These are phyloP conservation scores for Rhexocercosporidium sp. DNA, from an alignment of 2,329 filamentous ascomycete species.

Conservation along the genomic window DNA sequence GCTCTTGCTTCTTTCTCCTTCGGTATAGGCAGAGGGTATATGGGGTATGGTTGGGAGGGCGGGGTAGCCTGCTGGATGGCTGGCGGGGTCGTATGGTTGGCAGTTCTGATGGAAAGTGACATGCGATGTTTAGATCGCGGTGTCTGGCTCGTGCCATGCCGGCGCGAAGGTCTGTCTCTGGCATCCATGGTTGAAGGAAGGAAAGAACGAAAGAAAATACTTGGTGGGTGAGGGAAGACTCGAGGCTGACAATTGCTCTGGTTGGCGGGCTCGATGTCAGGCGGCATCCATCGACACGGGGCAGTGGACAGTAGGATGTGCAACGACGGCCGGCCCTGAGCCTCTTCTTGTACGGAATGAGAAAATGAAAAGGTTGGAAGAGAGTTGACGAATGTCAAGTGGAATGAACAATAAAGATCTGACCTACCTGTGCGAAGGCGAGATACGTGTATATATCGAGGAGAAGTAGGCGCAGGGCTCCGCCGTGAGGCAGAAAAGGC, in stretches of 20 bases:
- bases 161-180: conserved; percentile 4
- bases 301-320: background rate
- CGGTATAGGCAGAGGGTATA: conserved; percentile 35
- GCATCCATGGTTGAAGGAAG: conserved; percentile 3
- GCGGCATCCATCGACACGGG: background rate
- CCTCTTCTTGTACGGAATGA: background rate
- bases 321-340: background rate
- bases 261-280: conserved; percentile 9
- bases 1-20: conserved; percentile 33
- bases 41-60: conserved; percentile 19
- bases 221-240: conserved; percentile 7
- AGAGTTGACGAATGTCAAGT: background rate
- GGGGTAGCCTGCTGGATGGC: conserved; percentile 25
- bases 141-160: background rate
- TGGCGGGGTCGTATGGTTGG: conserved; percentile 13
- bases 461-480: background rate
- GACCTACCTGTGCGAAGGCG: background rate
- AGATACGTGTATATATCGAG: conserved; percentile 7
- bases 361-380: background rate
- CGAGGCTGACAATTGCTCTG: conserved; percentile 11
- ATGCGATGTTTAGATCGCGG: conserved; percentile 6
- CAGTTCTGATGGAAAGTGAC: conserved; percentile 24
- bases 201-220: background rate
- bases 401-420: background rate
- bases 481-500: conserved; percentile 15